phyloP scores from a whole-genome alignment of 306 rosid genomes.

The Biancaea sappan region DNA sequence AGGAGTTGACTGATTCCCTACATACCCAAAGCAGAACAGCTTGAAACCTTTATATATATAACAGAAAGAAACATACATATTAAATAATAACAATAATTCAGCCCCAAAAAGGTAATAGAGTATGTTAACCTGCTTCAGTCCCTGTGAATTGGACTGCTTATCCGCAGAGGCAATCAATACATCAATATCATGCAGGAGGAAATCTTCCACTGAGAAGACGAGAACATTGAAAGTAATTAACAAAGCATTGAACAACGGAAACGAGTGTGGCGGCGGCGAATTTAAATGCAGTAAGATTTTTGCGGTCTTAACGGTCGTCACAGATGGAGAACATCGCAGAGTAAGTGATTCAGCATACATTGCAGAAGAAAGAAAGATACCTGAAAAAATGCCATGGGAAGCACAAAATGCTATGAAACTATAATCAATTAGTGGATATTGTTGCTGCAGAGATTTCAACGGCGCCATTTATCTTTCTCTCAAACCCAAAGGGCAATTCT shows the following conservation, averaged over 20 bases:
- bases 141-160: conserved; percentile 30
- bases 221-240: neutral
- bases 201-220: conserved; percentile 56
- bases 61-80: neutral
- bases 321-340: neutral
- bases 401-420: conserved; percentile 45
- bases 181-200: conserved; percentile 49
- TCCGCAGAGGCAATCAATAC: conserved; percentile 34
- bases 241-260: neutral
- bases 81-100: conserved; percentile 1
- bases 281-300: neutral
- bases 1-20: conserved; percentile 48
- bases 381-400: conserved; percentile 44
- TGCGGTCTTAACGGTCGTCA: neutral
- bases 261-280: neutral
- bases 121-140: conserved; percentile 48
- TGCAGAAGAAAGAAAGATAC: conserved; percentile 1
- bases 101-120: neutral
- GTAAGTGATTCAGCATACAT: neutral
- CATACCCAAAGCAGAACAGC: neutral
- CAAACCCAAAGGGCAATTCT: neutral
- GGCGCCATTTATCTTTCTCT: conserved; percentile 41
- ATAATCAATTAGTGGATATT: conserved; percentile 42
- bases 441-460: conserved; percentile 39
- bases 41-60: neutral